Conservation (phyloP, 208 protist genomes). For the Spongospora subterranea region DNA sequence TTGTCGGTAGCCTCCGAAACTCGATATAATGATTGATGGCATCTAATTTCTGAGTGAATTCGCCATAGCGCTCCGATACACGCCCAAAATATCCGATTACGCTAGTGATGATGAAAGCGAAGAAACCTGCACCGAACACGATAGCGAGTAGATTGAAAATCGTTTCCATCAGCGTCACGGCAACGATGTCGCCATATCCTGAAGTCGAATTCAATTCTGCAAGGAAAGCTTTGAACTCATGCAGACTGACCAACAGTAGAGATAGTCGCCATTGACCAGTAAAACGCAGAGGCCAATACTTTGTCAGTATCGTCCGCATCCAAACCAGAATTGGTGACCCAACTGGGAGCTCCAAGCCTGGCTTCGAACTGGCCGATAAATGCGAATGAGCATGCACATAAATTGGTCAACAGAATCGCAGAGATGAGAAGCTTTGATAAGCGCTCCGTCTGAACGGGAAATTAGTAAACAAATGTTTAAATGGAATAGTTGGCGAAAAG, state of each 20-base stretch:
- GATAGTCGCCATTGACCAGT: conserved; percentile 51
- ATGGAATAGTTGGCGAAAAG: neutral
- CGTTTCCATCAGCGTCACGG: neutral
- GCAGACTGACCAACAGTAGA: neutral
- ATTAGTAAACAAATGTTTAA: neutral
- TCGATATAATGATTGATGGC: conserved; percentile 20
- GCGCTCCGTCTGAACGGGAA: neutral
- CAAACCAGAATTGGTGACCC: neutral
- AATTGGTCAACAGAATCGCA: neutral
- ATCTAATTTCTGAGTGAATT: conserved; percentile 39
- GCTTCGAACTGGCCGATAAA: neutral
- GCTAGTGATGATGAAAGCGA: conserved; percentile 47
- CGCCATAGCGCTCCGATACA: neutral
- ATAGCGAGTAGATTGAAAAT: conserved; percentile 25
- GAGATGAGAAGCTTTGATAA: neutral
- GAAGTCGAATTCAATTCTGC: neutral
- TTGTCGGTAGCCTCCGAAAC: neutral
- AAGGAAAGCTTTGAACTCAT: neutral
- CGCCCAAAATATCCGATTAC: conserved; percentile 2
- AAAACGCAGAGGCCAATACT: neutral
- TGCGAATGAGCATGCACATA: neutral
- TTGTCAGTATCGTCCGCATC: neutral
- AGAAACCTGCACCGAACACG: neutral
- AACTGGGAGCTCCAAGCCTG: neutral
- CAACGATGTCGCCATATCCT: conserved; percentile 31